Evolutionary conservation across 805 yeast species (phyloP).

Genomic region (Sugiyamaella marilandica): DNA sequence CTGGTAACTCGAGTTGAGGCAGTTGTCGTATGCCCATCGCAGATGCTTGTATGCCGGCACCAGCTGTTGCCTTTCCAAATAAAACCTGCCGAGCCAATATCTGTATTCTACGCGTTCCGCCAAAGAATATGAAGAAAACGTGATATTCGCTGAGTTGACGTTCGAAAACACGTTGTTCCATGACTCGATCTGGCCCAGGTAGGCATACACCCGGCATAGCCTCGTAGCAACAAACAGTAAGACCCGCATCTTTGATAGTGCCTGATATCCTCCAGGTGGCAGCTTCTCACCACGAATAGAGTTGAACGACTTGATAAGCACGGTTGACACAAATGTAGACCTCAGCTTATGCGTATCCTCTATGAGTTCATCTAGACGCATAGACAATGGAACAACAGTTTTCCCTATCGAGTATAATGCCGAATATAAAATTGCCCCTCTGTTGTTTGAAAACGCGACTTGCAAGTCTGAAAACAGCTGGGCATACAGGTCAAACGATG

Average conservation of each 20-base stretch:
- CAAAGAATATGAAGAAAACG: conserved; percentile 37
- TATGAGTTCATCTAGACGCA: conserved; percentile 16
- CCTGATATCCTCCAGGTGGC: conserved; percentile 21
- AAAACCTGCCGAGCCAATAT: conserved; percentile 52
- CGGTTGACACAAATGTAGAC: conserved; percentile 45
- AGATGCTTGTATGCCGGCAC: conserved; percentile 50
- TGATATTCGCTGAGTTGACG: conserved; percentile 47
- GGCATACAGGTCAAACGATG: conserved; percentile 50
- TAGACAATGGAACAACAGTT: conserved; percentile 16
- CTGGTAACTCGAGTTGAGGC: conserved; percentile 28
- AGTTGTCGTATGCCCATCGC: conserved; percentile 46
- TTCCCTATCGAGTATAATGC: conserved; percentile 14
- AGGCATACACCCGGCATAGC: conserved; percentile 54
- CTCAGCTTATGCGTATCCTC: conserved; percentile 26
- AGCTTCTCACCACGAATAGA: conserved; percentile 47
- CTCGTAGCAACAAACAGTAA: conserved; percentile 50
- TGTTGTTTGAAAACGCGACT: conserved; percentile 31
- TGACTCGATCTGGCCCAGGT: conserved; percentile 27
- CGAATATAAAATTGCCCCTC: conserved; percentile 27
- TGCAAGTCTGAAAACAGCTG: conserved; percentile 42
- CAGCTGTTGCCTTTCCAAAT: conserved; percentile 48
- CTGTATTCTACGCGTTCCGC: conserved; percentile 53
- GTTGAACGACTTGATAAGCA: conserved; percentile 56
- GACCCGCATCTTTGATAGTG: conserved; percentile 40
- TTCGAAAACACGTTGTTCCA: conserved; percentile 51